Evolutionary conservation across 2,329 filamentous ascomycete species (phyloP).

Genomic region (Fusarium globosum): DNA sequence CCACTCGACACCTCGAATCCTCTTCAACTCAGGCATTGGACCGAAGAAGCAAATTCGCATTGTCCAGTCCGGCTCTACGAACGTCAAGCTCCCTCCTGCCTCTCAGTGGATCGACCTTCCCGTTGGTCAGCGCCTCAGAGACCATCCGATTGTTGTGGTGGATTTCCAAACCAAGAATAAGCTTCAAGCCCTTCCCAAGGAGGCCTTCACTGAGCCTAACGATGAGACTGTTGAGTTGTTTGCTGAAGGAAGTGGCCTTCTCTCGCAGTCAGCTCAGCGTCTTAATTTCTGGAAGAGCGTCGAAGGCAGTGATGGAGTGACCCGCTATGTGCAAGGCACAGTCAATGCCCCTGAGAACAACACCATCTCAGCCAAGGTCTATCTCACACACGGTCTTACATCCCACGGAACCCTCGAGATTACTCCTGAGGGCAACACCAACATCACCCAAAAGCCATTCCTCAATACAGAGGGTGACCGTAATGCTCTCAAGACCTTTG

Average conservation of each 20-base stretch:
- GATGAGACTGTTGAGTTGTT: constrained; percentile 46
- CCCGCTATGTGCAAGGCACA: constrained; percentile 56
- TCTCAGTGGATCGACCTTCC: constrained; percentile 68
- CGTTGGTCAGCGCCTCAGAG: constrained; percentile 66
- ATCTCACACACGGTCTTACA: constrained; percentile 61
- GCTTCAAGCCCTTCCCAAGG: constrained; percentile 31
- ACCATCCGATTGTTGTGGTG: constrained; percentile 57
- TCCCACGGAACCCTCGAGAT: constrained; percentile 59
- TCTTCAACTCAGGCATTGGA: constrained; percentile 71
- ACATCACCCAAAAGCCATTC: constrained; percentile 52
- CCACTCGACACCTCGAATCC: constrained; percentile 74
- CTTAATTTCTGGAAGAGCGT: constrained; percentile 60
- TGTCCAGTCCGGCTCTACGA: constrained; percentile 58
- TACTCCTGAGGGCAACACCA: constrained; percentile 52
- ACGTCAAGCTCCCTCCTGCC: constrained; percentile 60
- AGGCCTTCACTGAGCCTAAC: constrained; percentile 44
- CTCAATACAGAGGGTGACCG: constrained; percentile 49
- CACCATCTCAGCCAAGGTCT: constrained; percentile 59
- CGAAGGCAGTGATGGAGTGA: constrained; percentile 52
- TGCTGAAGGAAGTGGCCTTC: constrained; percentile 52
- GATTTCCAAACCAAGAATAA: constrained; percentile 44
- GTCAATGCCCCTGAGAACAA: constrained; percentile 57
- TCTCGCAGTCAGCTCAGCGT: constrained; percentile 57
- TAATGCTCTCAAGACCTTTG: constrained; percentile 42
- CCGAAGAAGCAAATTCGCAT: constrained; percentile 67